These are phyloP conservation scores for Excoecaria agallocha DNA, from an alignment of 345 rosid genomes.

Conservation along the genomic window DNA sequence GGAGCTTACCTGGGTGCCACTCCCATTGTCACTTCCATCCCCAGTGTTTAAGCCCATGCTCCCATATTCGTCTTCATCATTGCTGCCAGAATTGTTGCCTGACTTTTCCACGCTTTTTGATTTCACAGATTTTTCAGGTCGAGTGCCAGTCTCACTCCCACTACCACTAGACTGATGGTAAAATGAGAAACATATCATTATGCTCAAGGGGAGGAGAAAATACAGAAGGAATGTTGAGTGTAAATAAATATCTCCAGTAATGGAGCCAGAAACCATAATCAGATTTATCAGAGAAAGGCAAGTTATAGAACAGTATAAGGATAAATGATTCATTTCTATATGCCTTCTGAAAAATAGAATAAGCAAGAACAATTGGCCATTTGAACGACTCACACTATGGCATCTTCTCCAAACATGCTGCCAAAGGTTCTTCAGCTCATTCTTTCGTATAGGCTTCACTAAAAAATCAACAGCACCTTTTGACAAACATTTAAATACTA, in stretches of 20 bases:
- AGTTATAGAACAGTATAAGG: background rate
- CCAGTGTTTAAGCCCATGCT: slow-evolving; percentile 33
- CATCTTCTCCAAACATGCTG: slow-evolving; percentile 36
- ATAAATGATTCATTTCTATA: background rate
- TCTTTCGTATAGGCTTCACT: slow-evolving; percentile 32
- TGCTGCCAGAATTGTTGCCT: slow-evolving; percentile 19
- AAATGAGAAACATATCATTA: background rate
- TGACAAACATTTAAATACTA: slow-evolving; percentile 28
- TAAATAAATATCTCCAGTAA: background rate
- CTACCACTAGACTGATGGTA: slow-evolving; percentile 27
- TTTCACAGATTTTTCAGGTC: slow-evolving; percentile 22
- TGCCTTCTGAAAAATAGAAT: background rate
- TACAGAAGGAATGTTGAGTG: background rate
- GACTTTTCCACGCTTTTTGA: slow-evolving; percentile 18
- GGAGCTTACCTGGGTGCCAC: slow-evolving; percentile 46
- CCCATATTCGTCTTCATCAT: slow-evolving; percentile 16
- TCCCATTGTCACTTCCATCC: slow-evolving; percentile 50
- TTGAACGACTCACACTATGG: slow-evolving; percentile 21
- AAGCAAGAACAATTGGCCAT: too few relatives aligned
- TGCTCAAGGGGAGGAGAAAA: background rate
- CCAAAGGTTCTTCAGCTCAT: slow-evolving; percentile 31
- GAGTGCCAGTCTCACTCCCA: slow-evolving; percentile 29
- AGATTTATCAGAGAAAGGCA: background rate
- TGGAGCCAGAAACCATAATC: background rate
- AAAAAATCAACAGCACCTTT: slow-evolving; percentile 33